Percentiles rank a stretch among this genome's conserved stretches.
These are phyloP conservation scores for Colletotrichum brevisporum DNA, from an alignment of 2,329 filamentous ascomycete genomes.

Conservation along the genomic window DNA sequence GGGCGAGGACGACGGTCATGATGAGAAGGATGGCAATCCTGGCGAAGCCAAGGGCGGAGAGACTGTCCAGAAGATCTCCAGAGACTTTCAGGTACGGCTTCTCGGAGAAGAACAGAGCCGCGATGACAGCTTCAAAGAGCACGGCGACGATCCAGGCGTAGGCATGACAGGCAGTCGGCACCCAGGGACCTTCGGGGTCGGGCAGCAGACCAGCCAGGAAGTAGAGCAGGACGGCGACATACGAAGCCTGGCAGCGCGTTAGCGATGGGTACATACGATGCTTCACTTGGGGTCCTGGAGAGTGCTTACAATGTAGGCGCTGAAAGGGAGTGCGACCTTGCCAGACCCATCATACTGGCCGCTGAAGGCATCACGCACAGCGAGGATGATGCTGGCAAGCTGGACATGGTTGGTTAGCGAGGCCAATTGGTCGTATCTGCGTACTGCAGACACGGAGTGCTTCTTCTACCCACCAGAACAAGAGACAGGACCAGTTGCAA, in stretches of 20 bases:
- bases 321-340: slow-evolving; percentile 53
- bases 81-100: slow-evolving; percentile 49
- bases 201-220: slow-evolving; percentile 58
- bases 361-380: slow-evolving; percentile 50
- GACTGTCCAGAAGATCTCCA: slow-evolving; percentile 46
- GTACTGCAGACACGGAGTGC: neutral
- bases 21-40: slow-evolving; percentile 51
- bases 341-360: slow-evolving; percentile 45
- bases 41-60: slow-evolving; percentile 50
- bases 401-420: neutral
- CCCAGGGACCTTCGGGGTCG: slow-evolving; percentile 61
- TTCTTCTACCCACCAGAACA: slow-evolving; percentile 43
- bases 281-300: neutral
- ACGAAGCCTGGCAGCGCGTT: slow-evolving; percentile 50
- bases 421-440: neutral
- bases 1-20: slow-evolving; percentile 51
- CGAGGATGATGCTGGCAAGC: slow-evolving; percentile 52
- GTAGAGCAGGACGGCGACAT: slow-evolving; percentile 58
- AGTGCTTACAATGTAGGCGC: slow-evolving; percentile 54
- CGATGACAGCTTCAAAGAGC: slow-evolving; percentile 54
- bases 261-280: slow-evolving; percentile 12
- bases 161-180: slow-evolving; percentile 53
- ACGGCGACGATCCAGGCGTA: slow-evolving; percentile 54
- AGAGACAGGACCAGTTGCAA: slow-evolving; percentile 52
- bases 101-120: slow-evolving; percentile 50